Percentiles rank a stretch among this genome's conserved stretches.
phyloP scores from a whole-genome alignment of 495 filamentous ascomycete species.

The Lichina pygmaea region DNA sequence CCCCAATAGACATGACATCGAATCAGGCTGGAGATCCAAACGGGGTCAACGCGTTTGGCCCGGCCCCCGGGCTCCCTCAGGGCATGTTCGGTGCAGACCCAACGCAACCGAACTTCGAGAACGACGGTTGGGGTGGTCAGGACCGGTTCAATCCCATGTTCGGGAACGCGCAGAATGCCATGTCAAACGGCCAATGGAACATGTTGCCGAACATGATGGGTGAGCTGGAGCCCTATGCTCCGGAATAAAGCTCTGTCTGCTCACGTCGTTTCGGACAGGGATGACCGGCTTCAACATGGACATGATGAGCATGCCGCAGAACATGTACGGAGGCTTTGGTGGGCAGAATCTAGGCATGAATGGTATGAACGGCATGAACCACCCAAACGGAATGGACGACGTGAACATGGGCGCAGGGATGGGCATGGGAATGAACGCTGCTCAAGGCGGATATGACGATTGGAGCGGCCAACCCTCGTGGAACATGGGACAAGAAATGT shows the following conservation, averaged over 20 bases:
- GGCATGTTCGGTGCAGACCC: not conserved
- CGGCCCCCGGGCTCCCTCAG: not conserved
- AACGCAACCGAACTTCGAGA: constrained; percentile 18
- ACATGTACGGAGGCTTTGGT: constrained; percentile 61
- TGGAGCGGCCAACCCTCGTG: constrained; percentile 35
- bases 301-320: constrained; percentile 63
- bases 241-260: too few species aligned
- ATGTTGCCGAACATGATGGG: constrained; percentile 63
- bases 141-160: constrained; percentile 51
- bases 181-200: constrained; percentile 32
- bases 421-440: constrained; percentile 48
- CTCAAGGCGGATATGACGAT: constrained; percentile 34
- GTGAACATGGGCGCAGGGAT: constrained; percentile 53
- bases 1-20: not conserved
- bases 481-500: constrained; percentile 47
- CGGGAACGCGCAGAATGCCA: constrained; percentile 43
- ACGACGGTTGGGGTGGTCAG: constrained; percentile 34
- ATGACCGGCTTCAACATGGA: constrained; percentile 70
- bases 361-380: constrained; percentile 21
- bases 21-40: not conserved
- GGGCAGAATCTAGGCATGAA: constrained; percentile 65
- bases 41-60: not conserved
- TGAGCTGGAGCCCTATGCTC: constrained; percentile 18
- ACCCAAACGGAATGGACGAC: constrained; percentile 27
- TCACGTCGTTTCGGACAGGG: constrained; percentile 14